Evolutionary conservation across 108 stramenopile species (phyloP).

Genomic region (Cyclotella sp.): DNA sequence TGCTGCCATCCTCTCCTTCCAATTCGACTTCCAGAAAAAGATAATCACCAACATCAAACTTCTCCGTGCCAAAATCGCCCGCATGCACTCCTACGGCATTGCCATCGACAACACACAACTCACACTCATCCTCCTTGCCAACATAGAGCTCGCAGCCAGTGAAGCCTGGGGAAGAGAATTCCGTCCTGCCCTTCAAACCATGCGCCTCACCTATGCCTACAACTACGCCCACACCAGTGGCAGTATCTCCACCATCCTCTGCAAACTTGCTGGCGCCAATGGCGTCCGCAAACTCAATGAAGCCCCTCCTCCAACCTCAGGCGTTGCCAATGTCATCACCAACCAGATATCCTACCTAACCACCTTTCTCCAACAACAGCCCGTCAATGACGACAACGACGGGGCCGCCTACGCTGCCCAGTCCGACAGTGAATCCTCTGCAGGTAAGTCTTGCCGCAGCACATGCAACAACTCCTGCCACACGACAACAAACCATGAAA

Average conservation of each 20-base stretch:
- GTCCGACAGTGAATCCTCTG: background rate
- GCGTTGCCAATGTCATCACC: background rate
- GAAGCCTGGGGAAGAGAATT: background rate
- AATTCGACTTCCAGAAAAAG: constrained; percentile 2
- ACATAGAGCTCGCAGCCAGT: background rate
- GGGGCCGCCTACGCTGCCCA: background rate
- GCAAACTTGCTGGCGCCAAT: background rate
- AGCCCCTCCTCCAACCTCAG: background rate
- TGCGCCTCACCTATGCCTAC: background rate
- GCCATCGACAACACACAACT: background rate
- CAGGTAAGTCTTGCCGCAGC: too few species aligned
- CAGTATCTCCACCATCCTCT: background rate
- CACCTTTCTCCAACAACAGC: background rate
- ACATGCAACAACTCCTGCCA: too few species aligned
- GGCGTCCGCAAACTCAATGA: background rate
- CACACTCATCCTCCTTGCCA: constrained; percentile 1
- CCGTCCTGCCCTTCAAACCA: background rate
- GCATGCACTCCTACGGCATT: background rate
- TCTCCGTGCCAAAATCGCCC: background rate
- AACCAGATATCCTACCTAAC: background rate
- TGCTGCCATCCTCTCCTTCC: background rate
- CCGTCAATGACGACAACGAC: background rate
- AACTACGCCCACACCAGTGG: background rate
- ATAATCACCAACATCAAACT: constrained; percentile 1
- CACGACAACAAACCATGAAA: too few species aligned